These are phyloP conservation scores for Cucurbita pepo DNA, from an alignment of 306 rosid species.

Conservation along the genomic window DNA sequence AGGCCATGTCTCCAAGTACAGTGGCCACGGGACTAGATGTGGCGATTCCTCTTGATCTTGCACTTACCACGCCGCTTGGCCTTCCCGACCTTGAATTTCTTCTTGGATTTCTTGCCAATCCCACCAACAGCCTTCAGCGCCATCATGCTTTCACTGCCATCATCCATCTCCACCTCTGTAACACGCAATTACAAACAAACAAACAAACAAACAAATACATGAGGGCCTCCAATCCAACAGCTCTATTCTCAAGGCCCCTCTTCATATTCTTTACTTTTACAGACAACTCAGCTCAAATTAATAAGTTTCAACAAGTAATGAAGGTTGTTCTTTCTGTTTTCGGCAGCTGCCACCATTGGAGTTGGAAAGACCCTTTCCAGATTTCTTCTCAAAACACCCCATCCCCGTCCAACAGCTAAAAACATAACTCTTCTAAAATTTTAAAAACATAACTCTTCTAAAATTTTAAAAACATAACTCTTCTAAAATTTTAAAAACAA, in stretches of 20 bases:
- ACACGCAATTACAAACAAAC: neutral
- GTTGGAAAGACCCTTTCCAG: neutral
- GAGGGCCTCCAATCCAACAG: neutral
- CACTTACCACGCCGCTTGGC: constrained; percentile 54
- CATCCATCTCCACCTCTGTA: constrained; percentile 63
- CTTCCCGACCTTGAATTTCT: constrained; percentile 66
- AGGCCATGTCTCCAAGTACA: too few species aligned
- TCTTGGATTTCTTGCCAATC: constrained; percentile 51
- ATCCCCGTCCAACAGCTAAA: too few species aligned
- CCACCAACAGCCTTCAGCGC: constrained; percentile 50
- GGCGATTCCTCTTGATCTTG: constrained; percentile 32
- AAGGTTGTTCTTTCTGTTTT: neutral
- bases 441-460: neutral
- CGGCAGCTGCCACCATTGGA: neutral
- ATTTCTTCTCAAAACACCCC: neutral
- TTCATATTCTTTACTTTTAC: neutral
- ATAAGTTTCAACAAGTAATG: neutral
- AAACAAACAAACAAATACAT: neutral
- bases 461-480: neutral
- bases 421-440: neutral
- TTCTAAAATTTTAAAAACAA: neutral
- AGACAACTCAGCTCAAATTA: neutral
- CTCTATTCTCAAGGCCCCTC: neutral
- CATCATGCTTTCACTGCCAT: constrained; percentile 20
- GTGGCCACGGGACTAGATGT: constrained; percentile 24